Conservation (phyloP, 345 rosid species). For the Microthlaspi erraticum region DNA sequence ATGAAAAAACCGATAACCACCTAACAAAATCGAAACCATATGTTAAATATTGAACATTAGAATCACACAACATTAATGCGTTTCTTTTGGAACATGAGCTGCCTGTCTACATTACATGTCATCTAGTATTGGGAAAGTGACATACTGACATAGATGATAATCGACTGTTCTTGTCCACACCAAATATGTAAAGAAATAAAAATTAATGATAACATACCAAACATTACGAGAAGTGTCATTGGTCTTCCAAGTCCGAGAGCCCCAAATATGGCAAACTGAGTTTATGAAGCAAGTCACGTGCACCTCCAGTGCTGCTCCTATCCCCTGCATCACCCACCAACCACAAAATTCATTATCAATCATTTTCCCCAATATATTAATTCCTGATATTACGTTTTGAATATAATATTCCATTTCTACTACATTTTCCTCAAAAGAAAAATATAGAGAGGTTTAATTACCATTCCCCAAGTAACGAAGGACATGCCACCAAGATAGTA, state of each 20-base stretch:
- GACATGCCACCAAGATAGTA: constrained; percentile 75
- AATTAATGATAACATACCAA: constrained; percentile 51
- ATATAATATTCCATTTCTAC: no score
- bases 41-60: neutral
- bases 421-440: no score
- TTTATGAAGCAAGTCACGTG: constrained; percentile 88
- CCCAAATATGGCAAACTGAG: constrained; percentile 94
- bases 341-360: neutral
- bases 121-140: neutral
- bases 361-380: neutral
- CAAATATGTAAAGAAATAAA: neutral
- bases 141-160: neutral
- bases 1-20: constrained; percentile 88
- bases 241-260: constrained; percentile 79
- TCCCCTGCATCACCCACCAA: constrained; percentile 54
- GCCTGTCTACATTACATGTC: constrained; percentile 17
- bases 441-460: constrained; percentile 33
- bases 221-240: constrained; percentile 84
- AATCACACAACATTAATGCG: constrained; percentile 5
- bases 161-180: constrained; percentile 6
- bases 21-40: constrained; percentile 19
- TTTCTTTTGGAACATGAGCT: constrained; percentile 11
- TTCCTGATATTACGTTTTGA: neutral
- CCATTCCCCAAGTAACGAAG: constrained; percentile 94
- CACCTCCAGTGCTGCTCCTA: constrained; percentile 63